Base-by-base conservation (phyloP, 805 yeast genomes). In the Candida argentea region DNA sequence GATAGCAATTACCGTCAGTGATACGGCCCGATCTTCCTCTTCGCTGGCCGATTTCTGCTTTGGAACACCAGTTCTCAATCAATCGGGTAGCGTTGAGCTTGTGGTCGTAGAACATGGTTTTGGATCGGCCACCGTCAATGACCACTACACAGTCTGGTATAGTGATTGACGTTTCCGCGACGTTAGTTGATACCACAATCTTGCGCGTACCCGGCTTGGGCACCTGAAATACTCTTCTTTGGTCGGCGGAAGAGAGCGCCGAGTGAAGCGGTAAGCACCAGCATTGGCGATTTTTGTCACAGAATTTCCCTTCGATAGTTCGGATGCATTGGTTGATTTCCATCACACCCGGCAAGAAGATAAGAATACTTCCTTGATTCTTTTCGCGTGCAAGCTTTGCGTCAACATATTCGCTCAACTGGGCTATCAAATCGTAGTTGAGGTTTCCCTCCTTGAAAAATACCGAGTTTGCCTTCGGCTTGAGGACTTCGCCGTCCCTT, bases 11-110 rank as follows among this genome's bases (percentile, higher is more conserved):
- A 32, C 98, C 98, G 15, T 64, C 64, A 20, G 76, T 70, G 8
- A 89, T 85, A 70, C 98, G 87, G 37, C 98, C 98, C n/a, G 96
- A 89, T 61, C 98, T 81, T 50, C 98, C 98, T 50, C 95, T 66
- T 57, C 98, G 70, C 53, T 89, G 98, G 14, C 74, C 70, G 14
- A 77, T 77, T 44, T 93, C 95, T 0, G 97, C 96, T 37, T 70
- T 71, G 0, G 97, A 87, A 14, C 85, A 84, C 85, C 94, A 89
- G 4, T 67, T 63, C 42, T 89, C 96, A 4, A 74, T 62, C 26
- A 89, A 62, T 30, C 70, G 70, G 0, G 91, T 76, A 4, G 86
- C 69, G 40, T 81, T 81, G 10, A 74, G 61, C 20, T 57, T 62
- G 0, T 84, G 43, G 46, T 84, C 87, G 45, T 75, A 89, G 16